Conservation (phyloP, 805 yeast genomes). For the Teunomyces atbi region DNA sequence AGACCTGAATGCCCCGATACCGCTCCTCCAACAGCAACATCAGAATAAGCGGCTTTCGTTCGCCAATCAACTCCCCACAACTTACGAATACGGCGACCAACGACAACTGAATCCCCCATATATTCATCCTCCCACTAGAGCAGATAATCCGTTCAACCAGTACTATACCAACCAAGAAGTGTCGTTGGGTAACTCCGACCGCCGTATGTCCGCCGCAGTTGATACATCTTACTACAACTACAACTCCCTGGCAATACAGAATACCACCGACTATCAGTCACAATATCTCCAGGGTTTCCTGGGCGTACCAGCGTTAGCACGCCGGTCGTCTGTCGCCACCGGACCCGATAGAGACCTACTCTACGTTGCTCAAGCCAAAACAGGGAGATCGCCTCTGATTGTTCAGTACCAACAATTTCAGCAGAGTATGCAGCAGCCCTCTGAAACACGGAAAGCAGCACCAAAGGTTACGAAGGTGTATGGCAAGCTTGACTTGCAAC, state of each 20-base stretch:
- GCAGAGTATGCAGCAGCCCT: slow-evolving; percentile 21
- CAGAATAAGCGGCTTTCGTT: slow-evolving; percentile 31
- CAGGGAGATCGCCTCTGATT: slow-evolving; percentile 29
- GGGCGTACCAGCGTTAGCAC: slow-evolving; percentile 4
- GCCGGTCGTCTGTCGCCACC: slow-evolving; percentile 9
- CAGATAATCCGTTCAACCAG: slow-evolving; percentile 45
- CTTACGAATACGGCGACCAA: slow-evolving; percentile 43
- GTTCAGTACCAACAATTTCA: slow-evolving; percentile 36
- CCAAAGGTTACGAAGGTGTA: slow-evolving; percentile 50
- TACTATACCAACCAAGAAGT: slow-evolving; percentile 41
- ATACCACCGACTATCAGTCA: slow-evolving; percentile 1
- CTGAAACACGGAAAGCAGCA: slow-evolving; percentile 22
- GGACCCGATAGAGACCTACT: slow-evolving; percentile 9
- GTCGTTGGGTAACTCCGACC: slow-evolving; percentile 24
- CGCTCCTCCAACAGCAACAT: slow-evolving; percentile 23
- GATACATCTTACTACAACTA: slow-evolving; percentile 24
- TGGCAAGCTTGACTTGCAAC: slow-evolving; percentile 54
- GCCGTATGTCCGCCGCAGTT: slow-evolving; percentile 40
- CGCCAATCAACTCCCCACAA: slow-evolving; percentile 48
- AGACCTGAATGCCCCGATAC: slow-evolving; percentile 17
- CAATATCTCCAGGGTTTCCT: slow-evolving; percentile 12
- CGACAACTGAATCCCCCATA: slow-evolving; percentile 21
- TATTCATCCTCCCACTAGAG: slow-evolving; percentile 44
- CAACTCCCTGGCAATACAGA: slow-evolving; percentile 8
- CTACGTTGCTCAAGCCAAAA: slow-evolving; percentile 13